Base-by-base conservation (phyloP, 1,284 basidiomycete species). In the Trametes polyzona region DNA sequence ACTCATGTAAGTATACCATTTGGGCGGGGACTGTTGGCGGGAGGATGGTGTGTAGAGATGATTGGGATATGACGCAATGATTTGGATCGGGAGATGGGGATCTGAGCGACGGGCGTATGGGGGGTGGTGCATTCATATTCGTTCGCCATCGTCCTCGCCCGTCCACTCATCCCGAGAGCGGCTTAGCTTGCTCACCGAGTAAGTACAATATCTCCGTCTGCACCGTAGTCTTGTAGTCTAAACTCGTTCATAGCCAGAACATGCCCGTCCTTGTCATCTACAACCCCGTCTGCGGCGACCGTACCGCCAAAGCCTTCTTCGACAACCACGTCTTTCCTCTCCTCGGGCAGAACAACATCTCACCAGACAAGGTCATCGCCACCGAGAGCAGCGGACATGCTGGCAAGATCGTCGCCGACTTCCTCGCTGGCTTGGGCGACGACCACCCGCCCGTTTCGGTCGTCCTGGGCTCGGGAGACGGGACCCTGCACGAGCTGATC, bases 401-500 rank as follows among this genome's bases (percentile, higher is more conserved):
- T 1, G 89, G 84, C 2, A 64, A 69, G n/a, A 69, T 84, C 46
- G 77, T 86, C 14, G 64, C 76, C 23, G 68, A 77, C 6, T 77
- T 81, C 55, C 61, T 85, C 36, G 49, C 63, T 67, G 72, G 47
- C 17, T 24, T 52, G 14, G 59, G 58, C 11, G 19, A 16, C 19
- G 21, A 30, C 30, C 9, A 29, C 0, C 7, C 67, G 58, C 19
- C 62, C 54, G 40, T 55, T 83, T 41, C 76, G 1, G 67, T 93
- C 41, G 71, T 93, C 44, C 75, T 95, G 12, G 84, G 81, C n/a
- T 92, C 92, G 2, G 94, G 94, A 10, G 94, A 96, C 70, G 93
- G 94, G n/a, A 96, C 94, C 0, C 77, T 95, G 29, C 91, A 95
- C 69, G 93, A 96, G 69, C 82, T 95, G 52, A 78, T 94, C 65